Percentiles rank a stretch among this genome's conserved stretches.
phyloP scores from a whole-genome alignment of 2,329 filamentous ascomycete species.

The Orbilia quercus region DNA sequence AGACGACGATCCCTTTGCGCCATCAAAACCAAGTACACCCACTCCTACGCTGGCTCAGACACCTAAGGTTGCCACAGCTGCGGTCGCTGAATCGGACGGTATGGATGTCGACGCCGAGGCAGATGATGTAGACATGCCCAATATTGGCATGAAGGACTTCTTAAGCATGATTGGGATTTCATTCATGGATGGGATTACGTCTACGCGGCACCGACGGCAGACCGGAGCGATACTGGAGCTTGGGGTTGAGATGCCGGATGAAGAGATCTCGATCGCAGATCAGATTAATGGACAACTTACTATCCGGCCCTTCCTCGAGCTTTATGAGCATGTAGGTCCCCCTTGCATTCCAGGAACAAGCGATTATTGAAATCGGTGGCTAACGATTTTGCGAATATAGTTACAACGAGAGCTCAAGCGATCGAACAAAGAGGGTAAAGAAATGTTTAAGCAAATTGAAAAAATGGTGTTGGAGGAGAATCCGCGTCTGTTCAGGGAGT shows the following conservation, averaged over 20 bases:
- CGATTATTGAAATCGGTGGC: conserved; percentile 23
- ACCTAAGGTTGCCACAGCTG: background rate
- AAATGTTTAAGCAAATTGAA: conserved; percentile 91
- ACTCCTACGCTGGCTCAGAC: background rate
- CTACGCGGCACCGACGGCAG: conserved; percentile 80
- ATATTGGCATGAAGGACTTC: conserved; percentile 89
- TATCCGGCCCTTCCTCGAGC: conserved; percentile 88
- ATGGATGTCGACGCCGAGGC: conserved; percentile 65
- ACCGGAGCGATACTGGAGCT: conserved; percentile 58
- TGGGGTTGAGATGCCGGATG: conserved; percentile 62
- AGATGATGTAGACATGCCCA: conserved; percentile 65
- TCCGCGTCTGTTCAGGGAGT: conserved; percentile 89
- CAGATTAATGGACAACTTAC: conserved; percentile 90
- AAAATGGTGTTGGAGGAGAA: conserved; percentile 89
- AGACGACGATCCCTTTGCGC: conserved; percentile 37
- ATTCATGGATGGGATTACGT: conserved; percentile 94
- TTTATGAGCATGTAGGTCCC: conserved; percentile 83
- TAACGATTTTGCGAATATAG: conserved; percentile 67
- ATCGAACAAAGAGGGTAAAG: conserved; percentile 92
- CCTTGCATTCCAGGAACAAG: conserved; percentile 7
- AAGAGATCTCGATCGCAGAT: conserved; percentile 61
- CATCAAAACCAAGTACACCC: conserved; percentile 21
- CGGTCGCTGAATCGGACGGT: background rate
- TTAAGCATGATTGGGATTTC: conserved; percentile 94
- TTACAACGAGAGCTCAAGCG: conserved; percentile 90